Evolutionary conservation across 257 asterid genomes (phyloP).

Genomic region (Primulina tabacum): DNA sequence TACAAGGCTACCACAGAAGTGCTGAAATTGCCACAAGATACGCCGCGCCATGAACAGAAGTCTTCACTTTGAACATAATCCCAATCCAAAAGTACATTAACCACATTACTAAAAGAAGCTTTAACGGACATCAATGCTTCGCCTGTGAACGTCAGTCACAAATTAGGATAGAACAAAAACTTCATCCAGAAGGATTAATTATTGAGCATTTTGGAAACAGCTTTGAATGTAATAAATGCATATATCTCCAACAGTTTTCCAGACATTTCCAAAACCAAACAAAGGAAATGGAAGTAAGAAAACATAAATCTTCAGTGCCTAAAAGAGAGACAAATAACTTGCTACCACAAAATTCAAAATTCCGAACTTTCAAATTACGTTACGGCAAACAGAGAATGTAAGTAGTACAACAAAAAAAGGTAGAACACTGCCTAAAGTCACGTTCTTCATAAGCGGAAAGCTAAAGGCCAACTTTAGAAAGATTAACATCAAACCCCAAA

Average conservation of each 20-base stretch:
- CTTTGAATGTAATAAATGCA: background rate
- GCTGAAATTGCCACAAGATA: slow-evolving; percentile 68
- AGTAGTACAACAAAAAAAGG: slow-evolving; percentile 18
- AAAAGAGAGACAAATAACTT: background rate
- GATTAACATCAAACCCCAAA: background rate
- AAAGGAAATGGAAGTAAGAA: background rate
- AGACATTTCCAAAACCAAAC: background rate
- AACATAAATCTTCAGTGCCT: background rate
- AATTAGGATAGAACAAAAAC: background rate
- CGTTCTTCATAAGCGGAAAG: background rate
- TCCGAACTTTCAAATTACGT: slow-evolving; percentile 23
- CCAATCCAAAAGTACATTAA: slow-evolving; percentile 81
- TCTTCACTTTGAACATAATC: slow-evolving; percentile 72
- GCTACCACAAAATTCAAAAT: slow-evolving; percentile 26
- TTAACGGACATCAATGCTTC: slow-evolving; percentile 79
- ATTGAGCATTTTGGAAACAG: background rate
- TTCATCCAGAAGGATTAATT: background rate
- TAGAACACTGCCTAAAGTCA: background rate
- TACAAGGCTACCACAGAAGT: slow-evolving; percentile 84
- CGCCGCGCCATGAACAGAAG: slow-evolving; percentile 93
- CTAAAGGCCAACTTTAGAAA: background rate
- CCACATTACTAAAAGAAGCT: slow-evolving; percentile 82
- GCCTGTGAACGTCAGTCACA: slow-evolving; percentile 39
- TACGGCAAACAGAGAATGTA: background rate
- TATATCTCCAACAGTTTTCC: background rate